A percentile compares a stretch with the other conserved stretches of the same genome.
Conservation (phyloP, 129 eudicot genomes). For the Saussurea involucrata region DNA sequence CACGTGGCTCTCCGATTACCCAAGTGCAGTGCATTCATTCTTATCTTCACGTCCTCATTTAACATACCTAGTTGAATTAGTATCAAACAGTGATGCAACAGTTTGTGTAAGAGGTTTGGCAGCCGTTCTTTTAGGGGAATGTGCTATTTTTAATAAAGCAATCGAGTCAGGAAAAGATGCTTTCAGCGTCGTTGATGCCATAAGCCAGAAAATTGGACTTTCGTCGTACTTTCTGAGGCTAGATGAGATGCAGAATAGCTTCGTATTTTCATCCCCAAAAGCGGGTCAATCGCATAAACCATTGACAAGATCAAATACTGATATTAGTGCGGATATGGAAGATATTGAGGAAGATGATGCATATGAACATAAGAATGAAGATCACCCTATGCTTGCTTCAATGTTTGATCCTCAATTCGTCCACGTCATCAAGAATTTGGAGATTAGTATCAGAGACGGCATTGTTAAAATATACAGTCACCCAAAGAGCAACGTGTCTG, state of each 20-base stretch:
- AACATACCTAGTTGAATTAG: slow-evolving; percentile 66
- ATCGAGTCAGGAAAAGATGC: slow-evolving; percentile 54
- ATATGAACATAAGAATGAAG: slow-evolving; percentile 51
- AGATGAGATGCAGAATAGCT: slow-evolving; percentile 82
- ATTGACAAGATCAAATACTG: slow-evolving; percentile 56
- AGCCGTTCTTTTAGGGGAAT: slow-evolving; percentile 74
- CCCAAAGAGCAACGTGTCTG: slow-evolving; percentile 71
- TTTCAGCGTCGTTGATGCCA: slow-evolving; percentile 61
- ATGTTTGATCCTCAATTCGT: slow-evolving; percentile 61
- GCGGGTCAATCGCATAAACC: slow-evolving; percentile 40
- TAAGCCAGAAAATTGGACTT: slow-evolving; percentile 76
- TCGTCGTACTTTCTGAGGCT: slow-evolving; percentile 63
- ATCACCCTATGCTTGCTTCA: slow-evolving; percentile 66
- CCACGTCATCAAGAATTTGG: slow-evolving; percentile 47
- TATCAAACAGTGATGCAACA: slow-evolving; percentile 44
- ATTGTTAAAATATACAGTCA: slow-evolving; percentile 65
- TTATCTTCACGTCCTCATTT: slow-evolving; percentile 78
- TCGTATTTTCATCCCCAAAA: slow-evolving; percentile 55
- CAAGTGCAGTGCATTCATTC: slow-evolving; percentile 71
- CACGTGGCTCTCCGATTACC: slow-evolving; percentile 77
- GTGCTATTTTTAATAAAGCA: slow-evolving; percentile 56
- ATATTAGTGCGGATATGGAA: slow-evolving; percentile 65
- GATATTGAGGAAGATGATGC: slow-evolving; percentile 48
- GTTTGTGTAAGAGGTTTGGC: slow-evolving; percentile 72
- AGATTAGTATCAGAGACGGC: slow-evolving; percentile 55